Base-by-base conservation (phyloP, 2,329 filamentous ascomycete species). In the Pyrenochaeta sp. region DNA sequence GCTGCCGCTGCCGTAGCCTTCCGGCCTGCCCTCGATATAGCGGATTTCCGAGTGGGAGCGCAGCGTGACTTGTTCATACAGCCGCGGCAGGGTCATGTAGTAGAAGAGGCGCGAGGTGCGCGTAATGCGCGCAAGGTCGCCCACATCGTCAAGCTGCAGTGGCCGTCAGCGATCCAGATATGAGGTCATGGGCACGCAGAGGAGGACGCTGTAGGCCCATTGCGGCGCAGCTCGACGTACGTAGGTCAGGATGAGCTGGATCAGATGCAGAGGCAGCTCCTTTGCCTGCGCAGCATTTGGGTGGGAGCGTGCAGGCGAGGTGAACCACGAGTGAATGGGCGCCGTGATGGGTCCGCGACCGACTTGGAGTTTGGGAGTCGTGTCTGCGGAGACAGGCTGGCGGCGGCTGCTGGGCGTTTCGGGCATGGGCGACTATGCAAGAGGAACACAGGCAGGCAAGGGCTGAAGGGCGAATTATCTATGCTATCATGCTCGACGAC, bases 61-160 rank as follows among this genome's bases (percentile, higher is more conserved):
- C 30, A 88, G 75, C 5, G 78, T 82, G 47, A 88, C 80, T 30
- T 76, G 72, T 67, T 80, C 78, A 72, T 87, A 88, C 35, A 88
- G 80, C 51, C 83, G 83, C 17, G 86, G 85, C 2, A 87, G 75
- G 30, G 83, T 79, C 84, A 88, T 87, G 74, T 88, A 88, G 61
- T 87, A 85, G 62, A 87, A 79, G 35, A 88, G 79, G 12, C 84
- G 80, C 56, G 83, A 87, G 45, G 85, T 86, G 51, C 84, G 80
- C 58, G 84, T 86, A 47, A 87, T 71, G 54, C 84, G 79, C 29
- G 85, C 84, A 21, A 88, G 79, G 66, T 87, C 85, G 54, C 74
- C 81, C 37, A 79, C 77, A 75, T 87, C 78, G 57, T 87, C 83
- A 42, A 88, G 74, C 83, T 86, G 63, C 3, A 45, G 43, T 37